Evolutionary conservation across 768 basidiomycete genomes (phyloP).

Genomic region (Guyanaporus albipodus): DNA sequence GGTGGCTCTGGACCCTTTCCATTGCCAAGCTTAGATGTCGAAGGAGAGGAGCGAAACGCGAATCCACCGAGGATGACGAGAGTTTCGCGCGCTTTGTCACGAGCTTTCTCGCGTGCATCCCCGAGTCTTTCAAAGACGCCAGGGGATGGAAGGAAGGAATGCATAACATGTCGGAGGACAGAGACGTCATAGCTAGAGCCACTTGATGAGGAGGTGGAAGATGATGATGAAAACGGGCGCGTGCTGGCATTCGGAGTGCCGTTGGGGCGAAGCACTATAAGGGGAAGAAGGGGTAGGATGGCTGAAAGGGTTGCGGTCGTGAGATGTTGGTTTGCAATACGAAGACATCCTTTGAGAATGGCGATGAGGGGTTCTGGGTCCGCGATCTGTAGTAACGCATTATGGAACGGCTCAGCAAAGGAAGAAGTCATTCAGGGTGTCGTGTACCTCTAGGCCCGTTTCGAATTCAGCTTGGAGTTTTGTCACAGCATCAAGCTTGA

Average conservation of each 20-base stretch:
- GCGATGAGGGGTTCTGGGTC: slow-evolving; percentile 70
- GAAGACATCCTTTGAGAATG: slow-evolving; percentile 69
- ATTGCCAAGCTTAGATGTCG: slow-evolving; percentile 41
- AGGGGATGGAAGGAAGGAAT: slow-evolving; percentile 67
- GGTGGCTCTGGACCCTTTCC: slow-evolving; percentile 70
- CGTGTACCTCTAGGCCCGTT: slow-evolving; percentile 59
- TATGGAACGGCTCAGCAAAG: slow-evolving; percentile 12
- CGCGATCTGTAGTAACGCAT: slow-evolving; percentile 46
- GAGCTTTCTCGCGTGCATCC: slow-evolving; percentile 65
- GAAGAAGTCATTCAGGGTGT: slow-evolving; percentile 7
- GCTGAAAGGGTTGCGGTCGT: slow-evolving; percentile 71
- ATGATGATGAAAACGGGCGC: slow-evolving; percentile 47
- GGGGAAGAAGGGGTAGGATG: slow-evolving; percentile 61
- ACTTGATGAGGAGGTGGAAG: slow-evolving; percentile 45
- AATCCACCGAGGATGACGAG: slow-evolving; percentile 72
- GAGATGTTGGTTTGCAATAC: slow-evolving; percentile 79
- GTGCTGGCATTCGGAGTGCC: slow-evolving; percentile 22
- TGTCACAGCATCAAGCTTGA: slow-evolving; percentile 73
- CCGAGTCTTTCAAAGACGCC: slow-evolving; percentile 82
- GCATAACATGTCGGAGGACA: slow-evolving; percentile 63
- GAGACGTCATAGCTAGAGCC: slow-evolving; percentile 47
- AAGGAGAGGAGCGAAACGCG: slow-evolving; percentile 56
- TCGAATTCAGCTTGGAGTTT: slow-evolving; percentile 78
- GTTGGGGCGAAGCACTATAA: slow-evolving; percentile 47
- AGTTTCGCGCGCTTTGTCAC: slow-evolving; percentile 71